These are phyloP conservation scores for Tylopilus plumbeoviolaceoides DNA, from an alignment of 768 basidiomycete genomes.

Conservation along the genomic window DNA sequence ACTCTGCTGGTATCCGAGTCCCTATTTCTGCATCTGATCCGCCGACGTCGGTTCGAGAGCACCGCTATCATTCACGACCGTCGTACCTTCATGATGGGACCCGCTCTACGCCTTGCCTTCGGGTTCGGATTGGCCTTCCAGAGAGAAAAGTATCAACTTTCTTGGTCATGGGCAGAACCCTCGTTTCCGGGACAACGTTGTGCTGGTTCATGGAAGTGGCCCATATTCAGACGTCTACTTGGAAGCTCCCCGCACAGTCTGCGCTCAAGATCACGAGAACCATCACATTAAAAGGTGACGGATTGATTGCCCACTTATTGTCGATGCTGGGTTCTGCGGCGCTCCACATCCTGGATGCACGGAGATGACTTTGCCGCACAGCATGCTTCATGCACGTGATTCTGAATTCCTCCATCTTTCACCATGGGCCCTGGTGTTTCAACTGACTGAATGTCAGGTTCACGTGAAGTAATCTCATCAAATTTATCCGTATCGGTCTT, in stretches of 20 bases:
- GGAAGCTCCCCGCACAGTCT: conserved; percentile 13
- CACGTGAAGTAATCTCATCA: neutral
- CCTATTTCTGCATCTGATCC: conserved; percentile 19
- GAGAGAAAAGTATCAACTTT: neutral
- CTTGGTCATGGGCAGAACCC: neutral
- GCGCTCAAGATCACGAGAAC: conserved; percentile 15
- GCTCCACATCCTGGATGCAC: conserved; percentile 7
- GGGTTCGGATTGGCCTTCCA: neutral
- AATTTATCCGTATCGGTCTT: neutral
- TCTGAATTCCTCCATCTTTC: neutral
- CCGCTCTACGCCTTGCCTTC: too few relatives aligned
- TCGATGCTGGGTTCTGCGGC: conserved; percentile 1
- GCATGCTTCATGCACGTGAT: conserved; percentile 8
- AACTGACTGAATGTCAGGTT: neutral
- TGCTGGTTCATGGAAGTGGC: neutral
- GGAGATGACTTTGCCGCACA: conserved; percentile 22
- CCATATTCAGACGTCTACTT: neutral
- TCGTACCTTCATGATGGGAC: too few relatives aligned
- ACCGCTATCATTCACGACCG: too few relatives aligned
- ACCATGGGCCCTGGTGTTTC: neutral
- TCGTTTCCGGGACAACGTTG: neutral
- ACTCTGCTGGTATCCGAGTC: conserved; percentile 10
- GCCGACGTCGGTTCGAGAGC: neutral
- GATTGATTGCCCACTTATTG: conserved; percentile 17
- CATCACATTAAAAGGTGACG: conserved; percentile 5